phyloP scores from a whole-genome alignment of 495 filamentous ascomycete species.

The Letharia lupina region DNA sequence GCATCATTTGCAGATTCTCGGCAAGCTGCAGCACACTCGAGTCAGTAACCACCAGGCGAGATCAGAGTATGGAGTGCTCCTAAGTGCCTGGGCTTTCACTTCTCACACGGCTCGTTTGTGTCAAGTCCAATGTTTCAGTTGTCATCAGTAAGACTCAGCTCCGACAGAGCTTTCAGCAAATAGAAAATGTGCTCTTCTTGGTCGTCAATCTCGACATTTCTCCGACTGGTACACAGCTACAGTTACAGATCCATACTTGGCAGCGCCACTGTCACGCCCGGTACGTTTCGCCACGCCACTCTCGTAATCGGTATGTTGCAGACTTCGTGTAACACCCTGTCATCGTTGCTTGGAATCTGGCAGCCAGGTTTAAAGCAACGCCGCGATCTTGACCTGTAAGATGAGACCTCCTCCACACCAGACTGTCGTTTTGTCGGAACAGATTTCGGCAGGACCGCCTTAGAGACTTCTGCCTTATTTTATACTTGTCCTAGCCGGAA shows the following conservation, averaged over 20 bases:
- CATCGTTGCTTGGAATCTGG: background rate
- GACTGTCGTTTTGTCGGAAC: background rate
- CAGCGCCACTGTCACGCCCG: background rate
- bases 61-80: background rate
- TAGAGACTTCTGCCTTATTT: background rate
- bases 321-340: background rate
- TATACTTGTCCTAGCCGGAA: background rate
- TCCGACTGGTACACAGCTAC: background rate
- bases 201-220: background rate
- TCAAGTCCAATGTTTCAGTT: background rate
- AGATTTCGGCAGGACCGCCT: background rate
- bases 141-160: background rate
- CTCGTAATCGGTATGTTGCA: background rate
- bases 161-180: background rate
- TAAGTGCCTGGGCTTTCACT: background rate
- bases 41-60: background rate
- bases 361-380: no score
- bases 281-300: background rate
- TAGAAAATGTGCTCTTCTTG: background rate
- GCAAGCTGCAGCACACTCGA: background rate
- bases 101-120: background rate
- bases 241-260: background rate
- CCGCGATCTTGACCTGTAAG: no score
- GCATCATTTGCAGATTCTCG: background rate
- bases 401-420: no score